Conservation (phyloP, 257 asterid genomes). For the Ehretia macrophylla region DNA sequence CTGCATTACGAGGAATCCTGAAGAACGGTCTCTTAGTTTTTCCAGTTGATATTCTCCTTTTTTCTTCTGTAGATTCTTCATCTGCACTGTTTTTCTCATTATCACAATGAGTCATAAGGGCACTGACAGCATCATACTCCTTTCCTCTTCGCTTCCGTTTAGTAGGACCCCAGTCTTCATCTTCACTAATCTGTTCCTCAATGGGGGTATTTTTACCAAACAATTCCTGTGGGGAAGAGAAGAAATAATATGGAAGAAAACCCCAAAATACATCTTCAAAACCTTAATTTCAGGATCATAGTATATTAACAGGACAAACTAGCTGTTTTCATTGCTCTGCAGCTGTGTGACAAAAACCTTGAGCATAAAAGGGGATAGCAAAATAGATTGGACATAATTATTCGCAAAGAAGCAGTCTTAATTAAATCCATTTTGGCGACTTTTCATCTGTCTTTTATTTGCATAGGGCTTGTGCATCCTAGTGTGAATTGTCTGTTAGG, state of each 20-base stretch:
- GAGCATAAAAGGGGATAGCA: too few relatives aligned
- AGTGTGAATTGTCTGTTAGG: too few relatives aligned
- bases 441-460: too few relatives aligned
- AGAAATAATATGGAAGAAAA: conserved; percentile 10
- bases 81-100: conserved; percentile 34
- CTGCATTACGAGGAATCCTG: conserved; percentile 71
- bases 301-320: too few relatives aligned
- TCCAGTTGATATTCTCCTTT: conserved; percentile 22
- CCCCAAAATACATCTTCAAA: too few relatives aligned
- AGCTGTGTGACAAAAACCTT: too few relatives aligned
- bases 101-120: conserved; percentile 49
- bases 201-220: conserved; percentile 71
- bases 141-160: conserved; percentile 55
- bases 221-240: conserved; percentile 59
- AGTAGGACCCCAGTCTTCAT: conserved; percentile 97
- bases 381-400: too few relatives aligned
- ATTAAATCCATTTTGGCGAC: too few relatives aligned
- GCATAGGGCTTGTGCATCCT: too few relatives aligned
- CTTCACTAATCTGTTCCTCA: conserved; percentile 76
- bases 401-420: too few relatives aligned
- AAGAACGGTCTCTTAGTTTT: conserved; percentile 55
- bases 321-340: too few relatives aligned
- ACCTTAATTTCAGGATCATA: too few relatives aligned
- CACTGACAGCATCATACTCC: conserved; percentile 69
- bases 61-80: conserved; percentile 26